A percentile compares a stretch with the other conserved stretches of the same genome.
phyloP scores from a whole-genome alignment of 108 stramenopile species.

The Phaeodactylum tricornutum region DNA sequence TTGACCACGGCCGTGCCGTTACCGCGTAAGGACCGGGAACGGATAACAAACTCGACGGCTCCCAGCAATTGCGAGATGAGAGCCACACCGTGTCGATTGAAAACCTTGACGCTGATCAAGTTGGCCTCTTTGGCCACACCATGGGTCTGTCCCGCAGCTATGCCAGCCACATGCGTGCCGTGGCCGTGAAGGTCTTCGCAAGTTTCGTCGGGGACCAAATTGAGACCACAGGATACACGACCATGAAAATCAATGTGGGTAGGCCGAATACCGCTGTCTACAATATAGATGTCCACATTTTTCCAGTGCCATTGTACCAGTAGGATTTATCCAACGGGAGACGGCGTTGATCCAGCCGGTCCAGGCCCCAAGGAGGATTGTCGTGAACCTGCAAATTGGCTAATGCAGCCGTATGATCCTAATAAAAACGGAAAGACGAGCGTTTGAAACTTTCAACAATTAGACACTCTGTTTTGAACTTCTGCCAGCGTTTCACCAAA shows the following conservation, averaged over 20 bases:
- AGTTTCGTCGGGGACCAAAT: neutral
- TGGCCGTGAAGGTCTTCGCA: neutral
- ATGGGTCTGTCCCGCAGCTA: neutral
- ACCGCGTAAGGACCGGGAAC: neutral
- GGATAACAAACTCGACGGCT: neutral
- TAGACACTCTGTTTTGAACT: too few relatives aligned
- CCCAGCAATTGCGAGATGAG: neutral
- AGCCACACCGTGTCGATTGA: neutral
- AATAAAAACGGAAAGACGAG: too few relatives aligned
- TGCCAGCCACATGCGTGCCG: conserved; percentile 9
- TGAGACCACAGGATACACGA: neutral
- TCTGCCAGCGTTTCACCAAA: too few relatives aligned
- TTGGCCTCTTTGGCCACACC: conserved; percentile 2
- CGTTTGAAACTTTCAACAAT: too few relatives aligned
- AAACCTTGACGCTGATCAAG: neutral
- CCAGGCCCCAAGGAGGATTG: conserved; percentile 1
- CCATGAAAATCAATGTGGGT: neutral
- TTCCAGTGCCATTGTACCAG: conserved; percentile 2
- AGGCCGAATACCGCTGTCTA: conserved; percentile 1
- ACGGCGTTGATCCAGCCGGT: neutral
- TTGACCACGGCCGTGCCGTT: conserved; percentile 31
- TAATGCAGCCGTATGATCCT: too few relatives aligned
- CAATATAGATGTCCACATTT: neutral
- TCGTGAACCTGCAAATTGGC: too few relatives aligned
- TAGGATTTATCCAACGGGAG: neutral